These are phyloP conservation scores for Mucor indicus DNA, from an alignment of 371 early-diverging fungal species.

Conservation along the genomic window DNA sequence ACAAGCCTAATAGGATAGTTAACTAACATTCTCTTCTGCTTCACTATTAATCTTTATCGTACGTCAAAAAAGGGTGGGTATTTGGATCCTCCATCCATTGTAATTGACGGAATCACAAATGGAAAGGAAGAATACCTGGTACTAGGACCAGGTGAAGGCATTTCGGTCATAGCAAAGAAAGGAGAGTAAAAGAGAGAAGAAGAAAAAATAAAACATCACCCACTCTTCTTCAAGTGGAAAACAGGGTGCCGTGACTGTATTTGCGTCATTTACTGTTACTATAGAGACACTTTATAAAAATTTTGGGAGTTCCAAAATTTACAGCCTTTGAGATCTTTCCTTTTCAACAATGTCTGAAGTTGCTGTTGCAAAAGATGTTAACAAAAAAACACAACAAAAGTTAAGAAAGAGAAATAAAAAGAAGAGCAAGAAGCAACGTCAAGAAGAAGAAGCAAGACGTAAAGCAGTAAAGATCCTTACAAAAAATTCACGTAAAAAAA, in stretches of 20 bases:
- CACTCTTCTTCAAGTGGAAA: neutral
- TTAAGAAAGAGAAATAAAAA: constrained; percentile 24
- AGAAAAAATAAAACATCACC: neutral
- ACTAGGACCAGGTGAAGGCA: constrained; percentile 8
- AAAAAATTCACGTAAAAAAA: too few species aligned
- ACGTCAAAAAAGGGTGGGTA: constrained; percentile 52
- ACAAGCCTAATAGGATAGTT: constrained; percentile 43
- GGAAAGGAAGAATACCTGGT: constrained; percentile 7
- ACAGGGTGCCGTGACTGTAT: constrained; percentile 11
- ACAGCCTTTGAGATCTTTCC: neutral
- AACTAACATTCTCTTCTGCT: neutral
- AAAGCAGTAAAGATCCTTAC: constrained; percentile 37
- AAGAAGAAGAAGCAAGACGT: constrained; percentile 42
- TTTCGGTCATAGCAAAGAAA: constrained; percentile 13
- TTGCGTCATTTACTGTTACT: constrained; percentile 8
- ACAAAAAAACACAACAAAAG: constrained; percentile 17
- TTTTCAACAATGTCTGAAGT: constrained; percentile 16
- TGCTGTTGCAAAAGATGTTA: constrained; percentile 9
- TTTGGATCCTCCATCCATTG: constrained; percentile 20
- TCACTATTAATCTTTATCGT: constrained; percentile 2
- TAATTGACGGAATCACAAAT: constrained; percentile 29
- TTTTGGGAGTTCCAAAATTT: neutral
- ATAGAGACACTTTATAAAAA: too few species aligned
- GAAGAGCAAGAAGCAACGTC: constrained; percentile 32
- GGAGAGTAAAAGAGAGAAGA: neutral